Conservation (phyloP, 345 rosid genomes). For the Moricandia arvensis region DNA sequence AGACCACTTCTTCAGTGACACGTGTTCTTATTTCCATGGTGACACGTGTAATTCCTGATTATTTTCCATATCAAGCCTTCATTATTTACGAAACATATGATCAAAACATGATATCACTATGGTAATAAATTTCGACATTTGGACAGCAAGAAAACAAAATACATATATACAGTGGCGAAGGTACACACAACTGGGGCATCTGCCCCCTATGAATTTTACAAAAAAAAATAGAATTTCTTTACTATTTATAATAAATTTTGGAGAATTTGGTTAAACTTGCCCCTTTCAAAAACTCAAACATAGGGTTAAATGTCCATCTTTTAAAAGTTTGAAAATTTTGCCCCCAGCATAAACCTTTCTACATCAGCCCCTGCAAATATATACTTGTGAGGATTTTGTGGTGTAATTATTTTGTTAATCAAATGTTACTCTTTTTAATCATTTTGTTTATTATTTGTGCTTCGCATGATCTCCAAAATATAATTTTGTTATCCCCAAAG, state of each 20-base stretch:
- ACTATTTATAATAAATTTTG: no score
- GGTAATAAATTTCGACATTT: neutral
- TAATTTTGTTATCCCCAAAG: neutral
- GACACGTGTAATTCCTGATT: conserved; percentile 4
- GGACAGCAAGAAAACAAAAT: conserved; percentile 12
- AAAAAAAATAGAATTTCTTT: no score
- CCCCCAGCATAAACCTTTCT: no score
- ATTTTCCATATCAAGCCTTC: neutral
- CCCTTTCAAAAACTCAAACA: no score
- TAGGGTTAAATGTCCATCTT: no score
- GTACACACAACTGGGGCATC: no score
- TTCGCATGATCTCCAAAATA: neutral
- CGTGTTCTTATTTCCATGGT: neutral
- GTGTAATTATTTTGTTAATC: neutral
- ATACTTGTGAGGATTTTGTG: neutral
- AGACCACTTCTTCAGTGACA: conserved; percentile 8
- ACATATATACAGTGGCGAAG: no score
- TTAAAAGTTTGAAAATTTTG: no score
- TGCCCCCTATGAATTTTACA: no score
- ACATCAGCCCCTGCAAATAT: no score
- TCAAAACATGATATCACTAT: neutral
- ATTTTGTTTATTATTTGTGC: neutral
- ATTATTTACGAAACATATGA: neutral
- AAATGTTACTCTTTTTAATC: neutral
- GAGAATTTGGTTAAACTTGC: no score